Evolutionary conservation across 257 asterid species (phyloP).

Genomic region (Solanum corneliomulleri): DNA sequence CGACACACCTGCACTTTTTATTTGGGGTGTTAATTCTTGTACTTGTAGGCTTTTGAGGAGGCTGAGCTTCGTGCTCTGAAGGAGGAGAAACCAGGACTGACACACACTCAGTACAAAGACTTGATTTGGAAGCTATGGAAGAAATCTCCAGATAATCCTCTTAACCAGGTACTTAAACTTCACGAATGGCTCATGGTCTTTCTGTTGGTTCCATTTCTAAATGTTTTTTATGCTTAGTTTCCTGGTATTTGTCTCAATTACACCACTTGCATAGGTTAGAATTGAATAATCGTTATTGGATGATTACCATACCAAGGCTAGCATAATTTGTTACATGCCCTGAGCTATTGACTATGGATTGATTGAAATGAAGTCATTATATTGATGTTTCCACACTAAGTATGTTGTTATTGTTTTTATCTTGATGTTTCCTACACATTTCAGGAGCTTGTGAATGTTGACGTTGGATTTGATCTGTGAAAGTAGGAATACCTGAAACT

Average conservation of each 20-base stretch:
- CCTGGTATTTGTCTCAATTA: not conserved
- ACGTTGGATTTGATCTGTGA: not conserved
- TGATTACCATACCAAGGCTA: not conserved
- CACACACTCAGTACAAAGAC: constrained; percentile 49
- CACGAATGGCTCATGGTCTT: not conserved
- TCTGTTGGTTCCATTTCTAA: not conserved
- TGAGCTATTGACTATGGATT: not conserved
- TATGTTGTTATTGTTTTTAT: not conserved
- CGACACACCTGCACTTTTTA: not conserved
- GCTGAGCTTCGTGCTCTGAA: constrained; percentile 22
- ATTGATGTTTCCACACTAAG: not conserved
- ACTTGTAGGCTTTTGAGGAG: constrained; percentile 19
- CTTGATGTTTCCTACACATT: not conserved
- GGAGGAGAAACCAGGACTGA: constrained; percentile 40
- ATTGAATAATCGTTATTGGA: not conserved
- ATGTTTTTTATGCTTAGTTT: not conserved
- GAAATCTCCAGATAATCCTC: constrained; percentile 90
- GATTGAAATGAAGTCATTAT: not conserved
- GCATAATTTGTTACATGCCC: not conserved
- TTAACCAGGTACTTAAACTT: constrained; percentile 48
- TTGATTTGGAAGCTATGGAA: constrained; percentile 97
- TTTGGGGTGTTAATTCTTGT: not conserved
- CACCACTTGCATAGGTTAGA: not conserved
- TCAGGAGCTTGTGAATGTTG: not conserved
- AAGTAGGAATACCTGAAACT: not conserved